Evolutionary conservation across 139 green algal species (phyloP).

Genomic region (Tetratostichococcus sp.): DNA sequence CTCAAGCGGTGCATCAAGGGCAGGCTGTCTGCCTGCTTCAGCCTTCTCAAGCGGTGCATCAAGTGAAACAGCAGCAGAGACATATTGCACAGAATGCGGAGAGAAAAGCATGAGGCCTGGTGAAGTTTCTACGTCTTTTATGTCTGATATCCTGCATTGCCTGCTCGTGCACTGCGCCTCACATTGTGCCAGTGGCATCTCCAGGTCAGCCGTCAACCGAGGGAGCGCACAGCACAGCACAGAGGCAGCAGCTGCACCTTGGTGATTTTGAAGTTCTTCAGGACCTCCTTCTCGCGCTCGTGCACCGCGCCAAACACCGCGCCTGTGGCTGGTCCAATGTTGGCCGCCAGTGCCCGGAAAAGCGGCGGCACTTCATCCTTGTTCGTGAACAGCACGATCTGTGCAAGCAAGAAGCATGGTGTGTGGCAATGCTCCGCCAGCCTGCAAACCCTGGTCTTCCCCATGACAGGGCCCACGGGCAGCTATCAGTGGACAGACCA

Average conservation of each 20-base stretch:
- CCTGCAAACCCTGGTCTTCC: neutral
- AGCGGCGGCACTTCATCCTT: constrained; percentile 3
- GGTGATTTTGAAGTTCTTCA: constrained; percentile 2
- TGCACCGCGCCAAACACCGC: constrained; percentile 10
- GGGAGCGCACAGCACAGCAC: neutral
- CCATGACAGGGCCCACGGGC: too few species aligned
- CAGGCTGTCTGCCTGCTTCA: too few species aligned
- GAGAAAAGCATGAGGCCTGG: too few species aligned
- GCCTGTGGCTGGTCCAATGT: constrained; percentile 5
- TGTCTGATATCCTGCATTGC: too few species aligned
- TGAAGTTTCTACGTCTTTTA: too few species aligned
- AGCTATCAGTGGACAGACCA: too few species aligned
- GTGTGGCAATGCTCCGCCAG: neutral
- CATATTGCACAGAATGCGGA: too few species aligned
- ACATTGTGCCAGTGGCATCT: neutral
- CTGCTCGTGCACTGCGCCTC: too few species aligned
- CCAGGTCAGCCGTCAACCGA: too few species aligned
- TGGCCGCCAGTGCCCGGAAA: constrained; percentile 15
- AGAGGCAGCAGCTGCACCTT: neutral
- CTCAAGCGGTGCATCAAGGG: too few species aligned
- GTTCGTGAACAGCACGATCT: constrained; percentile 15
- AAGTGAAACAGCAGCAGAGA: too few species aligned
- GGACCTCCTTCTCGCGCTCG: constrained; percentile 1
- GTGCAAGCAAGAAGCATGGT: neutral
- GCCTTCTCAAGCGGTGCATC: too few species aligned